These are phyloP conservation scores for Leishmania turanica DNA, from an alignment of 208 protist species.

Conservation along the genomic window DNA sequence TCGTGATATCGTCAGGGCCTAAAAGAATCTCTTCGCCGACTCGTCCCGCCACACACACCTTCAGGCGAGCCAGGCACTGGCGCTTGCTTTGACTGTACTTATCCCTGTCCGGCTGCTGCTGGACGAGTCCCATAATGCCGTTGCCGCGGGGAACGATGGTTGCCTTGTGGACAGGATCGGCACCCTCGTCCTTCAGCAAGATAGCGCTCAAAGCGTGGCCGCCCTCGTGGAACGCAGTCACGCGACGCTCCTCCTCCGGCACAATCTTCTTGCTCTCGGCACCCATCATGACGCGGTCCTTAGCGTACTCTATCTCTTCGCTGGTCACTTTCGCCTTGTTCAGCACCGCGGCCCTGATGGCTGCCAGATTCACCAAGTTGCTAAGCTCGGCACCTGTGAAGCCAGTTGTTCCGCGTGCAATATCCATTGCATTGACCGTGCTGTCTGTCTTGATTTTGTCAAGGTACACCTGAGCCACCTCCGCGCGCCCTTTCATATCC, in stretches of 20 bases:
- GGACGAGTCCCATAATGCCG: constrained; percentile 92
- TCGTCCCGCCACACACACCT: constrained; percentile 89
- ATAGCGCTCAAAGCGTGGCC: constrained; percentile 87
- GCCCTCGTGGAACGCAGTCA: constrained; percentile 92
- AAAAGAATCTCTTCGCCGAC: constrained; percentile 97
- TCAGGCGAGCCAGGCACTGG: constrained; percentile 83
- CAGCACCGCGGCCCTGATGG: constrained; percentile 84
- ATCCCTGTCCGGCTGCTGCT: constrained; percentile 87
- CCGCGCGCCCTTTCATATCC: constrained; percentile 90
- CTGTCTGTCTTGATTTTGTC: constrained; percentile 78
- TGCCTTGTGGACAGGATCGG: constrained; percentile 92
- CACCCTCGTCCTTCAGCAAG: constrained; percentile 71
- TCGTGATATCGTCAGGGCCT: constrained; percentile 94
- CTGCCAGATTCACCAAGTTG: constrained; percentile 94
- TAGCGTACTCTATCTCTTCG: constrained; percentile 93
- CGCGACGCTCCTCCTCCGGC: constrained; percentile 84
- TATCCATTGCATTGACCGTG: constrained; percentile 75
- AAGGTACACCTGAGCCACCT: constrained; percentile 89
- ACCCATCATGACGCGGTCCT: constrained; percentile 93
- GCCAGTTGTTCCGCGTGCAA: constrained; percentile 86
- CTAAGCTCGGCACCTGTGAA: constrained; percentile 93
- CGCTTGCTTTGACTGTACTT: constrained; percentile 88
- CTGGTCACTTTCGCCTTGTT: constrained; percentile 75
- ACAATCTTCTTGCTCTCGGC: constrained; percentile 84
- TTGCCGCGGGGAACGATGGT: constrained; percentile 92